A percentile compares a stretch with the other conserved stretches of the same genome.
Conservation (phyloP, 1,284 basidiomycete genomes). For the Trametes versicolor region DNA sequence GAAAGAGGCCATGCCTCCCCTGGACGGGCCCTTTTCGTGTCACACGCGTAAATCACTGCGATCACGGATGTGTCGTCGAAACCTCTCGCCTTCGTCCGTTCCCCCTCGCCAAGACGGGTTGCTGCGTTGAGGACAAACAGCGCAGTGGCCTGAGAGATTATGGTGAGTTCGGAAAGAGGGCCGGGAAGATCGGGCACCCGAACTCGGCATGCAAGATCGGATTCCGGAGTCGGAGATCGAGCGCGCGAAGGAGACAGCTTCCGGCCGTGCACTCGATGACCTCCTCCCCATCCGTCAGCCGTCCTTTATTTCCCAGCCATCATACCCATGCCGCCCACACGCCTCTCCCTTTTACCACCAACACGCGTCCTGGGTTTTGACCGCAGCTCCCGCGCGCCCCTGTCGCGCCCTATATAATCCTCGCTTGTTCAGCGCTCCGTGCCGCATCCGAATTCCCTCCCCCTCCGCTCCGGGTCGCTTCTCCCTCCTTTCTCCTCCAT, state of each 20-base stretch:
- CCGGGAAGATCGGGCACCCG: slow-evolving; percentile 3
- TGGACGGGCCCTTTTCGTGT: too few relatives aligned
- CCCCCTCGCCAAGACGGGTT: too few relatives aligned
- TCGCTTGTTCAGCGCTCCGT: neutral
- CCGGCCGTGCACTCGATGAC: neutral
- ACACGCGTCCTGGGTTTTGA: neutral
- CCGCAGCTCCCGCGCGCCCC: slow-evolving; percentile 3
- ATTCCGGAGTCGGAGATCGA: slow-evolving; percentile 1
- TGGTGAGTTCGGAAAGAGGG: neutral
- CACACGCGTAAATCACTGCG: too few relatives aligned
- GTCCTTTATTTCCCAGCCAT: neutral
- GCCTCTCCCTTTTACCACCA: slow-evolving; percentile 1
- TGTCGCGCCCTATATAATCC: slow-evolving; percentile 6
- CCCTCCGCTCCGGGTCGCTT: neutral
- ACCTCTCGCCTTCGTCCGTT: too few relatives aligned
- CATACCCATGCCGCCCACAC: neutral
- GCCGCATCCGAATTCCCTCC: neutral
- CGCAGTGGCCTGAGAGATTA: too few relatives aligned
- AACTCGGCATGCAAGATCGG: slow-evolving; percentile 5
- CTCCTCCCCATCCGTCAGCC: slow-evolving; percentile 9
- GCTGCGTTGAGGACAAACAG: too few relatives aligned
- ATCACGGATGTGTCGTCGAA: too few relatives aligned
- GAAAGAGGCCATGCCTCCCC: too few relatives aligned
- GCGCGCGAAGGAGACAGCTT: neutral
- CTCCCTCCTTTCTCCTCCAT: neutral